Evolutionary conservation across 345 rosid genomes (phyloP), one percentile per base, ranked within the genome.

Genomic region (Salix koriyanagi): DNA sequence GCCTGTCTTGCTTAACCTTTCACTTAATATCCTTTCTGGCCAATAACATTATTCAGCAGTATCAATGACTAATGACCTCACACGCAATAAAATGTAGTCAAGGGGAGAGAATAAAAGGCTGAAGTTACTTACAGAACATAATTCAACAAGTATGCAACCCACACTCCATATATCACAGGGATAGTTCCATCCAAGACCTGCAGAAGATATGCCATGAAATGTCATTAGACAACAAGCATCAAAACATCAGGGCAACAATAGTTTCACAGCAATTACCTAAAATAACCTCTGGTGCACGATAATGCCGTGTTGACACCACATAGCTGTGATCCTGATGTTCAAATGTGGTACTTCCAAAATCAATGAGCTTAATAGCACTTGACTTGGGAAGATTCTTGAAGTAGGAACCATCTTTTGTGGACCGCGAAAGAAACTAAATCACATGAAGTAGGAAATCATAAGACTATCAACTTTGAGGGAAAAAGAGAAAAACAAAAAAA

Each of bases 101-200:
- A 39, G 37, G n/a, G 41, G 21, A 9, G 50, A 36, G n/a, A 26
- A 32, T 28, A 1, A 54, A 3, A 58, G 28, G 21, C 65, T 66
- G 46, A 52, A 56, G 66, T 41, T 67, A 83, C 94, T 82, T 84
- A 90, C 97, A 64, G 94, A 90, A 84, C 97, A 90, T 76, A 91
- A 84, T 86, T 91, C 94, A 74, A 89, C 88, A 74, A 91, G 89
- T 81, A 91, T 91, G 85, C 97, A 91, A 73, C 94, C 97, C 7
- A 90, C 85, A 76, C 94, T 91, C 94, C 92, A 92, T 75, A 92
- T 72, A 77, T 92, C 94, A 83, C 94, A 92, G 46, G 97, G 89
- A 86, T 90, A 90, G 71, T 90, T 90, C 97, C 94, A 92, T 80
- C 97, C 94, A 72, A 91, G 80, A 60, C 97, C 97, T 91, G 83